Percentiles rank a stretch among this genome's conserved stretches.
Evolutionary conservation across 2,329 filamentous ascomycete genomes (phyloP).

Genomic region (Tolypocladium pustulatum): DNA sequence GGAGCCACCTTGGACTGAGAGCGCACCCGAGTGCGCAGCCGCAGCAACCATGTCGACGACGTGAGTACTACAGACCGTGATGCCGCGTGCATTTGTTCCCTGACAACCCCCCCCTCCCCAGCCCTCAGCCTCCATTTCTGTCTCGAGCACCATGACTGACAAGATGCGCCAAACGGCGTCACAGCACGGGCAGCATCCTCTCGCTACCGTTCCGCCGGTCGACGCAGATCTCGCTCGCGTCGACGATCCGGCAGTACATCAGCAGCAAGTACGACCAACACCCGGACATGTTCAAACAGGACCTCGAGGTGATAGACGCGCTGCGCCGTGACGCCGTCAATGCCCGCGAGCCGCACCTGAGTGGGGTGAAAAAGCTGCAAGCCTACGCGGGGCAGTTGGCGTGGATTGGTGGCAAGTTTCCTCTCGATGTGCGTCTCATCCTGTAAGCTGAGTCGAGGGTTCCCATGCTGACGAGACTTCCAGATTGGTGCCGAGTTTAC

Average conservation of each 20-base stretch:
- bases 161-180: not conserved
- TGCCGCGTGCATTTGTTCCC: not conserved
- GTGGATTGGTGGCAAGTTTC: conserved; percentile 92
- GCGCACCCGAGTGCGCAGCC: not conserved
- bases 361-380: conserved; percentile 79
- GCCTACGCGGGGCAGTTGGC: conserved; percentile 85
- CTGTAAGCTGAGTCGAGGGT: not conserved
- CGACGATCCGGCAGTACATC: conserved; percentile 88
- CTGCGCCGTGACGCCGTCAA: conserved; percentile 80
- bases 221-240: conserved; percentile 64
- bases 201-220: conserved; percentile 83
- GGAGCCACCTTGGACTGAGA: not conserved
- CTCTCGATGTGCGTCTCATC: conserved; percentile 59
- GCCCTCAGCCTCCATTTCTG: not conserved
- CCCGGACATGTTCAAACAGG: conserved; percentile 88
- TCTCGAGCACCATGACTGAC: not conserved
- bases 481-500: conserved; percentile 90
- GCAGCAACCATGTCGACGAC: not conserved
- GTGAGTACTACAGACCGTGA: not conserved
- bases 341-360: conserved; percentile 77
- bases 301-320: conserved; percentile 73
- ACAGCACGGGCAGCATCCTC: conserved; percentile 47
- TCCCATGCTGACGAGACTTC: not conserved
- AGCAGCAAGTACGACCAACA: conserved; percentile 98
- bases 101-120: not conserved